These are phyloP conservation scores for Penicillium sp. DNA, from an alignment of 2,329 filamentous ascomycete species.

Conservation along the genomic window DNA sequence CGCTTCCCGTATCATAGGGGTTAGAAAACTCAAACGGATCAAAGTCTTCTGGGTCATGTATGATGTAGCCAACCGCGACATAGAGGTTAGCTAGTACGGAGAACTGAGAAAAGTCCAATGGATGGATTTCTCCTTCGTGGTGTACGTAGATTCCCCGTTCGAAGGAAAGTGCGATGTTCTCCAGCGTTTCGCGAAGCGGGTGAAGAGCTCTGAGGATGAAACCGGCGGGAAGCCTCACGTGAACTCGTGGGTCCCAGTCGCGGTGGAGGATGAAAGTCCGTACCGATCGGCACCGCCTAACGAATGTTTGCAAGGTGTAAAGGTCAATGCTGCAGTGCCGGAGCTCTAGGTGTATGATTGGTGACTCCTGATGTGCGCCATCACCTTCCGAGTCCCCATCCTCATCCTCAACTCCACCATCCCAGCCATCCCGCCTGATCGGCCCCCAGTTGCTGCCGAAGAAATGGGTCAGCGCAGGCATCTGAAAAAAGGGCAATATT, in stretches of 20 bases:
- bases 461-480: constrained; percentile 17
- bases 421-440: constrained; percentile 12
- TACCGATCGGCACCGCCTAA: constrained; percentile 8
- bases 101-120: constrained; percentile 16
- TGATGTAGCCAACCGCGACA: constrained; percentile 10
- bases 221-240: constrained; percentile 1
- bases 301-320: constrained; percentile 4
- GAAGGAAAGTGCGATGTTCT: constrained; percentile 11
- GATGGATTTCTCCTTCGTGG: constrained; percentile 10
- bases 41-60: constrained; percentile 13
- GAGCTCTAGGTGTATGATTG: constrained; percentile 12
- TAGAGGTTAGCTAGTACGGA: constrained; percentile 5
- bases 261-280: constrained; percentile 17
- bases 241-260: constrained; percentile 13
- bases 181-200: constrained; percentile 2
- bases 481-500: constrained; percentile 14
- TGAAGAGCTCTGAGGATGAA: constrained; percentile 6
- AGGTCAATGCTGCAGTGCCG: constrained; percentile 9
- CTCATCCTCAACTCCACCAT: constrained; percentile 8
- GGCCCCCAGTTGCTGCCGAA: constrained; percentile 17
- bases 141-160: constrained; percentile 11
- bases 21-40: constrained; percentile 5
- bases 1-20: not conserved
- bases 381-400: not conserved
- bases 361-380: not conserved